Evolutionary conservation across 2,329 filamentous ascomycete species (phyloP).

Genomic region (Fusarium hostae): DNA sequence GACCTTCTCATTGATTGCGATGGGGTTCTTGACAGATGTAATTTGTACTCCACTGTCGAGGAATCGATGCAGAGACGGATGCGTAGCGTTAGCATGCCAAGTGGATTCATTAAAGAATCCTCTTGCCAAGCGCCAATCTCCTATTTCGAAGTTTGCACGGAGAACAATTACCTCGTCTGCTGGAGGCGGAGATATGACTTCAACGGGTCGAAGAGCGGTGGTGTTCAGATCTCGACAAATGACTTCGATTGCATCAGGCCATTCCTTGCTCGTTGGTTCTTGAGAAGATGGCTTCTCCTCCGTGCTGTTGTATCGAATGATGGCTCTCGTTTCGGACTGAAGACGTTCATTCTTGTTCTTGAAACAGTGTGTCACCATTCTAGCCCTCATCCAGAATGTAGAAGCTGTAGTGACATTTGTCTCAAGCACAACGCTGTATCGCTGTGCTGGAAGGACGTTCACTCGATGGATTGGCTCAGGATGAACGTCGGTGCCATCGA

Average conservation of each 20-base stretch:
- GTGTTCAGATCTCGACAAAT: slow-evolving; percentile 66
- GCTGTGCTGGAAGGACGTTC: slow-evolving; percentile 75
- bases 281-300: neutral
- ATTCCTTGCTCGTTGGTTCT: slow-evolving; percentile 57
- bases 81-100: slow-evolving; percentile 55
- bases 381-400: slow-evolving; percentile 73
- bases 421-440: slow-evolving; percentile 74
- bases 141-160: slow-evolving; percentile 66
- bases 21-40: slow-evolving; percentile 11
- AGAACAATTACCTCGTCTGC: slow-evolving; percentile 57
- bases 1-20: slow-evolving; percentile 46
- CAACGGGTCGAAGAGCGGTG: slow-evolving; percentile 55
- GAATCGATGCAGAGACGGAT: slow-evolving; percentile 51
- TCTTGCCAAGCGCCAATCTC: slow-evolving; percentile 62
- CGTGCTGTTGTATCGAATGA: slow-evolving; percentile 46
- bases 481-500: slow-evolving; percentile 75
- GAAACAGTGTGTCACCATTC: slow-evolving; percentile 55
- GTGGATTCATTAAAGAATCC: slow-evolving; percentile 66
- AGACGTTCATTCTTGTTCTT: slow-evolving; percentile 47
- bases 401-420: slow-evolving; percentile 64
- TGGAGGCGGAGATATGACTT: slow-evolving; percentile 50
- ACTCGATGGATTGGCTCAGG: slow-evolving; percentile 68
- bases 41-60: slow-evolving; percentile 41
- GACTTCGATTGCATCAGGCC: slow-evolving; percentile 59
- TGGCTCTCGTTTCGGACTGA: slow-evolving; percentile 45